phyloP scores from a whole-genome alignment of 257 asterid species.

The Hygrophila difformis region DNA sequence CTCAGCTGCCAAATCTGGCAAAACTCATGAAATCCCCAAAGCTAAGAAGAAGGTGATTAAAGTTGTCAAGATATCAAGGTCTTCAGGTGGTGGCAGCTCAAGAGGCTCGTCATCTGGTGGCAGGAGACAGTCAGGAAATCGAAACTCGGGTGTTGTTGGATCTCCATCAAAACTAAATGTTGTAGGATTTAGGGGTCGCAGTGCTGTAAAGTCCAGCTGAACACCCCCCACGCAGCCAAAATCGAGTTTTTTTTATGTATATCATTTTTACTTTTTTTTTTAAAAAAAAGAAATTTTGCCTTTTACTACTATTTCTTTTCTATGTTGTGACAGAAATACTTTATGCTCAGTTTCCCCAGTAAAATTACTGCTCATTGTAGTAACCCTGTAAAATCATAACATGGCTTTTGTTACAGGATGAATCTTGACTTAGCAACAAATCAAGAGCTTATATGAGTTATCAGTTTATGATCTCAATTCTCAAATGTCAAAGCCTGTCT shows the following conservation, averaged over 20 bases:
- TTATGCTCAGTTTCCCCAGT: too few relatives aligned
- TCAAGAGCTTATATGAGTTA: background rate
- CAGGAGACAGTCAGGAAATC: constrained; percentile 32
- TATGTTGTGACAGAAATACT: too few relatives aligned
- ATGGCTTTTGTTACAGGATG: background rate
- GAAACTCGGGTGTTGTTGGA: constrained; percentile 20
- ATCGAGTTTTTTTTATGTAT: background rate
- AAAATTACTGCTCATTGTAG: constrained; percentile 5
- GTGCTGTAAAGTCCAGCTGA: constrained; percentile 44
- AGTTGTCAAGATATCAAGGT: constrained; percentile 28
- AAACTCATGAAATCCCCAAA: constrained; percentile 26
- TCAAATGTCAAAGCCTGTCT: background rate
- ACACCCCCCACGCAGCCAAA: constrained; percentile 11
- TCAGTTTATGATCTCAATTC: background rate
- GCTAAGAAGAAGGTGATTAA: constrained; percentile 30
- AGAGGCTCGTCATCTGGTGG: constrained; percentile 23
- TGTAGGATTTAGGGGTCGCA: constrained; percentile 91
- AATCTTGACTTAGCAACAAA: constrained; percentile 5
- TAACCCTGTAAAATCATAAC: constrained; percentile 9
- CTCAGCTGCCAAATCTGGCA: constrained; percentile 29
- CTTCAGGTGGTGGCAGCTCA: constrained; percentile 27
- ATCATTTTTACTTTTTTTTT: too few relatives aligned
- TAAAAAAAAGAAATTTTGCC: too few relatives aligned
- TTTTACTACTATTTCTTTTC: too few relatives aligned
- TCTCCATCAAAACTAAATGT: constrained; percentile 63